Conservation (phyloP, 306 rosid genomes). For the Malus asiatica region DNA sequence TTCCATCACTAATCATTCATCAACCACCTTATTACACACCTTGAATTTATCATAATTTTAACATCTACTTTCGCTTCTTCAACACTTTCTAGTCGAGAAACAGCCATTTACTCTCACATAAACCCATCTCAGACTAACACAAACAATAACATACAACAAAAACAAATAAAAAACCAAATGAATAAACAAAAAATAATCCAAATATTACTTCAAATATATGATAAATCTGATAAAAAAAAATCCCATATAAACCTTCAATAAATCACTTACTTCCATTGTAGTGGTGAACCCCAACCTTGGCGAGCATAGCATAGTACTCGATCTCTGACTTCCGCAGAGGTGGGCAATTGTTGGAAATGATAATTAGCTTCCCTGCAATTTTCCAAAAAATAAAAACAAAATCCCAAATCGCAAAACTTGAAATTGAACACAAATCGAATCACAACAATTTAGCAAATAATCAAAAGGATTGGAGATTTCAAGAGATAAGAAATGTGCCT, state of each 20-base stretch:
- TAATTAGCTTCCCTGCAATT: slow-evolving; percentile 37
- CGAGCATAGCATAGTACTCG: slow-evolving; percentile 49
- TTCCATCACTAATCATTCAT: not conserved
- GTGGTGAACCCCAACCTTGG: slow-evolving; percentile 47
- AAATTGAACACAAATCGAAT: not conserved
- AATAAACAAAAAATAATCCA: not conserved
- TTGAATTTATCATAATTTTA: not conserved
- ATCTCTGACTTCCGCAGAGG: slow-evolving; percentile 41
- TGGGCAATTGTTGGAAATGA: slow-evolving; percentile 40
- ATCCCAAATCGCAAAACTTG: not conserved
- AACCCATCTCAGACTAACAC: not conserved
- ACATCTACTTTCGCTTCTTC: not conserved
- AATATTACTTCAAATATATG: not conserved
- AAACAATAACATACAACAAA: not conserved
- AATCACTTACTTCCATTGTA: slow-evolving; percentile 41
- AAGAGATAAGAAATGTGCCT: slow-evolving; percentile 2
- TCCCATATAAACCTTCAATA: no score
- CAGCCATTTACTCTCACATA: not conserved
- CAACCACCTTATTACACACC: not conserved
- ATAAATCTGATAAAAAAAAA: not conserved
- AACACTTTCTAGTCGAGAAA: not conserved
- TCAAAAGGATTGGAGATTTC: not conserved
- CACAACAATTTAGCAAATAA: not conserved
- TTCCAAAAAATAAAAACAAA: not conserved
- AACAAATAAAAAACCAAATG: not conserved